phyloP scores from a whole-genome alignment of 2,329 filamentous ascomycete species.

The Hypoxylon sp. region DNA sequence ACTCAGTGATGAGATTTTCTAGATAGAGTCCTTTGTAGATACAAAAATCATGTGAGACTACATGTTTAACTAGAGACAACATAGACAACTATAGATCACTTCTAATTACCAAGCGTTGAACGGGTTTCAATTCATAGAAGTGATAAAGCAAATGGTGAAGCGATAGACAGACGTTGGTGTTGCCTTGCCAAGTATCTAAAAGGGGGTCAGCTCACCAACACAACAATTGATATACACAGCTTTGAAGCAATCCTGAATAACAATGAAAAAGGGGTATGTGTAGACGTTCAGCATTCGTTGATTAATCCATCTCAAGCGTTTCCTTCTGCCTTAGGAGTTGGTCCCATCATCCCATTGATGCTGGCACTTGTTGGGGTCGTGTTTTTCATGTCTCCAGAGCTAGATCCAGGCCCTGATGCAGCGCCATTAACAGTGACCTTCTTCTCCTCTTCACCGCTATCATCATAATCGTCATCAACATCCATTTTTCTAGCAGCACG shows the following conservation, averaged over 20 bases:
- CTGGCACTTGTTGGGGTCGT: conserved; percentile 64
- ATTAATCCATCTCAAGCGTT: conserved; percentile 40
- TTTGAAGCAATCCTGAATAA: conserved; percentile 36
- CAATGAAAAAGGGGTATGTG: conserved; percentile 49
- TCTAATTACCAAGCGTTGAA: conserved; percentile 5
- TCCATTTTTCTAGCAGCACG: conserved; percentile 93
- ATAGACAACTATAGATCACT: background rate
- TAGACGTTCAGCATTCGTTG: conserved; percentile 41
- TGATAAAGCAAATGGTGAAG: conserved; percentile 44
- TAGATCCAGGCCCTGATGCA: conserved; percentile 60
- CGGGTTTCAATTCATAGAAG: conserved; percentile 28
- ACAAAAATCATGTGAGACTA: background rate
- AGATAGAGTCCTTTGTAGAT: background rate
- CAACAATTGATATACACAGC: conserved; percentile 44
- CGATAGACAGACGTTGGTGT: conserved; percentile 38
- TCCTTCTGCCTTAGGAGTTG: conserved; percentile 65
- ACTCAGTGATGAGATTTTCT: too few species aligned
- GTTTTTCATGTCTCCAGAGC: conserved; percentile 68
- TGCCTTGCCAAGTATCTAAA: conserved; percentile 43
- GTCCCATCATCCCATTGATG: conserved; percentile 65
- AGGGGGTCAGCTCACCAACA: conserved; percentile 32
- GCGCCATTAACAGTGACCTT: conserved; percentile 64
- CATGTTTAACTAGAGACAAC: background rate
- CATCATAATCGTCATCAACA: conserved; percentile 97
- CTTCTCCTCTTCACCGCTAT: conserved; percentile 90